Percentiles rank a stretch among this genome's conserved stretches.
phyloP scores from a whole-genome alignment of 2,329 filamentous ascomycete genomes.

The Curvularia sp. region DNA sequence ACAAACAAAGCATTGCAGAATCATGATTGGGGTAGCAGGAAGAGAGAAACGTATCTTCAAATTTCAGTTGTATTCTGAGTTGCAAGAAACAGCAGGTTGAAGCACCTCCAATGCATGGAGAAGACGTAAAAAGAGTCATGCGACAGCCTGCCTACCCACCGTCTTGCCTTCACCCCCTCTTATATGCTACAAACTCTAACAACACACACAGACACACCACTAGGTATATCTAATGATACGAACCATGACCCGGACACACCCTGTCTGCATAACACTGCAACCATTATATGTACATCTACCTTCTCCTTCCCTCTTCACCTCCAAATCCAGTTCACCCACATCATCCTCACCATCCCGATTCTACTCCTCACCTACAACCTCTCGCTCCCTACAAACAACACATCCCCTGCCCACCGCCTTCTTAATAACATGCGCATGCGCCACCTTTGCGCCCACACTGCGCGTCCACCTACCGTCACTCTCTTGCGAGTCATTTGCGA shows the following conservation, averaged over 20 bases:
- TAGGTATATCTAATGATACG: not conserved
- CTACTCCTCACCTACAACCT: conserved; percentile 34
- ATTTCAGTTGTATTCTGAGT: not conserved
- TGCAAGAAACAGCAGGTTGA: not conserved
- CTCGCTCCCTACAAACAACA: conserved; percentile 46
- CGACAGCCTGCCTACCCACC: not conserved
- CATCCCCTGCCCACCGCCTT: conserved; percentile 69
- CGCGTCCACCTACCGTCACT: conserved; percentile 59
- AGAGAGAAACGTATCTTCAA: not conserved
- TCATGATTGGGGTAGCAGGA: not conserved
- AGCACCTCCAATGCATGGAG: not conserved
- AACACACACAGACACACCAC: not conserved
- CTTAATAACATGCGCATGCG: conserved; percentile 79
- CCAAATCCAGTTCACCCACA: not conserved
- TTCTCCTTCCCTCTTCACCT: not conserved
- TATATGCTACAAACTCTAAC: not conserved
- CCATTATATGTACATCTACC: not conserved
- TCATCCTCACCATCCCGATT: not conserved
- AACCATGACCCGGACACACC: not conserved
- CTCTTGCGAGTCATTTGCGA: conserved; percentile 53
- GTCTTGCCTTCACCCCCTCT: not conserved
- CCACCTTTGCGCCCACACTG: conserved; percentile 67
- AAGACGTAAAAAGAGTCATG: not conserved
- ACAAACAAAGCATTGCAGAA: not conserved
- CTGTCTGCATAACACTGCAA: not conserved